Conservation (phyloP, 108 stramenopile genomes). For the Cyclotella cryptica region DNA sequence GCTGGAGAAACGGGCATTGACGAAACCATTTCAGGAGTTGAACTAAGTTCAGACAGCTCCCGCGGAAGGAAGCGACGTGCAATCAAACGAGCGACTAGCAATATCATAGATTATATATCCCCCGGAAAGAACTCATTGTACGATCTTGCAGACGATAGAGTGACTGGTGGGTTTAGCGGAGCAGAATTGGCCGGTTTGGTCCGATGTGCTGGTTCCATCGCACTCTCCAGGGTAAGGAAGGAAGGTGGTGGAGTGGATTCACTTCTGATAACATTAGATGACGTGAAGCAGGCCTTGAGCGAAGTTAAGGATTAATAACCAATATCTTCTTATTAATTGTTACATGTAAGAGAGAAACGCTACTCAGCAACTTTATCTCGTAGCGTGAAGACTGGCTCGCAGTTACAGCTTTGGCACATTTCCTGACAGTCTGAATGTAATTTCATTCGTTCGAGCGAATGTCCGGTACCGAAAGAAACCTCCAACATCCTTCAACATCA, state of each 20-base stretch:
- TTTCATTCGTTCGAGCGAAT: conserved; percentile 17
- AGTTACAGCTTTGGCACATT: conserved; percentile 15
- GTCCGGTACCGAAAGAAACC: conserved; percentile 21
- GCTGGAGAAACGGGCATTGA: conserved; percentile 9
- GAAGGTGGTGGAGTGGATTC: conserved; percentile 68
- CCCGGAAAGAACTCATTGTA: conserved; percentile 15
- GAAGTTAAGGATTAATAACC: conserved; percentile 53
- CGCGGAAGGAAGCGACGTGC: conserved; percentile 40
- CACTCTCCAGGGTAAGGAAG: conserved; percentile 63
- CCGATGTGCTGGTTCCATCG: conserved; percentile 83
- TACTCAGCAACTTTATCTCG: background rate
- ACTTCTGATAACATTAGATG: conserved; percentile 68
- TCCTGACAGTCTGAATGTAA: background rate
- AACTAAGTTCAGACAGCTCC: background rate
- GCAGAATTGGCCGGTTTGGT: conserved; percentile 38
- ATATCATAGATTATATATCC: conserved; percentile 34
- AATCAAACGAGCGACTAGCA: conserved; percentile 31
- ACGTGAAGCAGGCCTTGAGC: conserved; percentile 61
- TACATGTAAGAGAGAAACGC: no score
- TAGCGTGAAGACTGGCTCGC: conserved; percentile 16
- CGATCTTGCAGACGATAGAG: conserved; percentile 70
- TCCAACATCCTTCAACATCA: conserved; percentile 30
- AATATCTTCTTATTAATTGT: background rate
- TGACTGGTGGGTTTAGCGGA: conserved; percentile 86
- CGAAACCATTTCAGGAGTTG: background rate